Percentiles rank a stretch among this genome's conserved stretches.
Evolutionary conservation across 306 rosid species (phyloP).

Genomic region (Corylus heterophylla): DNA sequence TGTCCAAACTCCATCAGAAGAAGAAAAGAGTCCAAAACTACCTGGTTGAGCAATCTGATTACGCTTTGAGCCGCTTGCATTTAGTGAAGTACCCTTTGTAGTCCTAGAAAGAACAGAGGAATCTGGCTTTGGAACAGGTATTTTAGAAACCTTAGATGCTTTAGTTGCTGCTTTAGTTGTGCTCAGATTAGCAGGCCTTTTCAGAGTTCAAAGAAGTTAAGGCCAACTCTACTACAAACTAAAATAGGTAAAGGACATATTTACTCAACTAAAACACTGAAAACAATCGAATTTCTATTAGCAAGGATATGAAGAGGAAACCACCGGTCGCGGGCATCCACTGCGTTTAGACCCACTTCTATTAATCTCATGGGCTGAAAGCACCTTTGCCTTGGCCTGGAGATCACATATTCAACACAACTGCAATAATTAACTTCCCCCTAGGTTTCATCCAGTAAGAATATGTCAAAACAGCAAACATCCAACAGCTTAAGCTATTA

Average conservation of each 20-base stretch:
- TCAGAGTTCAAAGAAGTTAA: conserved; percentile 61
- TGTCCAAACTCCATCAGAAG: background rate
- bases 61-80: conserved; percentile 44
- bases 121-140: conserved; percentile 51
- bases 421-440: background rate
- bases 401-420: conserved; percentile 9
- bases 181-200: conserved; percentile 47
- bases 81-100: conserved; percentile 36
- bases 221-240: conserved; percentile 35
- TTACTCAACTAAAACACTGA: conserved; percentile 6
- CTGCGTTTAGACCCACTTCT: conserved; percentile 63
- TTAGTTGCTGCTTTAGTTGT: conserved; percentile 41
- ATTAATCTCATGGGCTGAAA: conserved; percentile 46
- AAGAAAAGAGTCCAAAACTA: background rate
- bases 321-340: conserved; percentile 61
- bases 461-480: background rate
- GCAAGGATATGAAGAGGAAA: conserved; percentile 84
- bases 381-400: conserved; percentile 71
- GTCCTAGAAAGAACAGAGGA: conserved; percentile 32
- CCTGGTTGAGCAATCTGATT: conserved; percentile 58
- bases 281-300: conserved; percentile 4
- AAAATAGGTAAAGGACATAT: conserved; percentile 21
- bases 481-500: background rate
- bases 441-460: background rate
- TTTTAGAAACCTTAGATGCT: conserved; percentile 47